Evolutionary conservation across 352 stramenopile genomes (phyloP).

Genomic region (Phytophthora sp.): DNA sequence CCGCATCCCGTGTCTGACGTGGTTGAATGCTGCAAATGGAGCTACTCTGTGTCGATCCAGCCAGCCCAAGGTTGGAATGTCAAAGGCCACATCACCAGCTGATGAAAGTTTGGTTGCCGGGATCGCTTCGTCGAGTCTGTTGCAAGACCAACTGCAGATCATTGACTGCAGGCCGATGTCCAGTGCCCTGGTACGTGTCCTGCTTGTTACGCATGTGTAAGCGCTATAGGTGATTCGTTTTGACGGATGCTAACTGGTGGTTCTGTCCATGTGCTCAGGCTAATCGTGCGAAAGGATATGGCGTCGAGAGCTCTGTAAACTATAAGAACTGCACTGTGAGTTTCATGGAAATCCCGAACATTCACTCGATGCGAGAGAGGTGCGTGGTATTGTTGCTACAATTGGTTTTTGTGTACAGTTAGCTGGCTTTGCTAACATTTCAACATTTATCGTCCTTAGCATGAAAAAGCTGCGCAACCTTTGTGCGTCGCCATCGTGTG

Average conservation of each 20-base stretch:
- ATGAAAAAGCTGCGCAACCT: constrained; percentile 79
- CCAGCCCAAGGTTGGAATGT: constrained; percentile 85
- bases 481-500: constrained; percentile 80
- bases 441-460: constrained; percentile 26
- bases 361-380: constrained; percentile 97
- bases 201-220: neutral
- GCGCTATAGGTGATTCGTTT: neutral
- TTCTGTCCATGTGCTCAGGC: constrained; percentile 32
- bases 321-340: constrained; percentile 95
- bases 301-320: constrained; percentile 95
- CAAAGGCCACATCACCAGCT: constrained; percentile 71
- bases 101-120: constrained; percentile 75
- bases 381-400: constrained; percentile 48
- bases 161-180: constrained; percentile 87
- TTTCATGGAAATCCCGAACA: constrained; percentile 99
- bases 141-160: constrained; percentile 78
- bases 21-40: constrained; percentile 74
- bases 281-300: constrained; percentile 92
- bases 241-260: neutral
- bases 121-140: constrained; percentile 68
- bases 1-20: constrained; percentile 75
- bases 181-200: constrained; percentile 56
- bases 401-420: neutral
- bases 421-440: neutral
- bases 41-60: constrained; percentile 77